These are phyloP conservation scores for Naematelia aurantialba DNA, from an alignment of 768 basidiomycete genomes.

Conservation along the genomic window DNA sequence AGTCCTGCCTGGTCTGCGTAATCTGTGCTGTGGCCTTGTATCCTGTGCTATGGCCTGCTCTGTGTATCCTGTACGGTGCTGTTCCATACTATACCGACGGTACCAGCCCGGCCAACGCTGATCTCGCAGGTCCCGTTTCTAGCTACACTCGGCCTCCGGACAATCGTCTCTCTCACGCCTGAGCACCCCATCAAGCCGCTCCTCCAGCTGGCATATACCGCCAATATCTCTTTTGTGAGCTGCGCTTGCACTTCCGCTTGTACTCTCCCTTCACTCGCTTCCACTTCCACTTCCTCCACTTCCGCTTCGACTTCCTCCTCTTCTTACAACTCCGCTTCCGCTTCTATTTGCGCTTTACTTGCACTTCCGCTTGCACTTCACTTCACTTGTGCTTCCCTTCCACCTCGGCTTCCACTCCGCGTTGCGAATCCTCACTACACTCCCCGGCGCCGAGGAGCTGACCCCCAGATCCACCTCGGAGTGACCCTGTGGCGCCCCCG, in stretches of 20 bases:
- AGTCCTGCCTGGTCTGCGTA: not conserved
- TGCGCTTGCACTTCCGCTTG: no score
- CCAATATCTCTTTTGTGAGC: constrained; percentile 44
- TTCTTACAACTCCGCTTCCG: not conserved
- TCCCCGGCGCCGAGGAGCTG: no score
- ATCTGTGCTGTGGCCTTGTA: not conserved
- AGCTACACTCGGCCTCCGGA: constrained; percentile 32
- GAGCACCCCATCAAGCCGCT: constrained; percentile 45
- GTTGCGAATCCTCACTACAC: no score
- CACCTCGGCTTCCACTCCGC: no score
- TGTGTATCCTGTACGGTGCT: not conserved
- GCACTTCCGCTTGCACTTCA: not conserved
- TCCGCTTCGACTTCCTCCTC: no score
- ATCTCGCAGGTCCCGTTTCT: constrained; percentile 39
- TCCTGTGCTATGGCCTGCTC: not conserved
- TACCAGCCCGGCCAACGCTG: not conserved
- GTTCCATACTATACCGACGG: not conserved
- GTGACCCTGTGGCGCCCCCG: constrained; percentile 33
- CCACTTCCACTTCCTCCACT: not conserved
- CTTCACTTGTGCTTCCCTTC: no score
- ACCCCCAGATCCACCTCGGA: constrained; percentile 43
- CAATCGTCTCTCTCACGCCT: constrained; percentile 43
- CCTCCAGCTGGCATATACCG: constrained; percentile 21
- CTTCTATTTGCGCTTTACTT: not conserved
- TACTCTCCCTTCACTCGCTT: not conserved